These are phyloP conservation scores for Umbelopsis sp. DNA, from an alignment of 371 early-diverging fungal genomes.

Conservation along the genomic window DNA sequence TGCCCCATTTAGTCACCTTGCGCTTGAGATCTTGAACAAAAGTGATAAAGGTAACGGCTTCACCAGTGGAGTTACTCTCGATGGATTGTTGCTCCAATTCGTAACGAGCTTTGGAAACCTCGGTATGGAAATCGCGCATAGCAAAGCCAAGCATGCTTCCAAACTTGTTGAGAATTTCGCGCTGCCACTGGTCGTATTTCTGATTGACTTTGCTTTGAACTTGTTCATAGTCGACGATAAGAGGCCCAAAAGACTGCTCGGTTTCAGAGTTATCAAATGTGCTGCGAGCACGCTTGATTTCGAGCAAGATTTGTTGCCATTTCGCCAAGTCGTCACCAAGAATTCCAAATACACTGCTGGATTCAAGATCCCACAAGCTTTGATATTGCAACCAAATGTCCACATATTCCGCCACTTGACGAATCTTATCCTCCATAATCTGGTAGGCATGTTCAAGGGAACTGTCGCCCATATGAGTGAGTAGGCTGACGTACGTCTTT, in stretches of 20 bases:
- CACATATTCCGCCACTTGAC: constrained; percentile 84
- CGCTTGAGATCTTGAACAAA: constrained; percentile 94
- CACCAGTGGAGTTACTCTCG: constrained; percentile 85
- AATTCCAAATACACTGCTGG: constrained; percentile 76
- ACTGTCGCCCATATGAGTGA: constrained; percentile 74
- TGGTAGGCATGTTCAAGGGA: constrained; percentile 80
- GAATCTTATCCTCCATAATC: constrained; percentile 80
- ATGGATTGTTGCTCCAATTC: constrained; percentile 91
- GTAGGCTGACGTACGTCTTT: constrained; percentile 72
- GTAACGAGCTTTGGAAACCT: constrained; percentile 78
- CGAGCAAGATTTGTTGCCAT: constrained; percentile 94
- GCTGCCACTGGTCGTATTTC: constrained; percentile 98
- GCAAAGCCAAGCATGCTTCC: constrained; percentile 80
- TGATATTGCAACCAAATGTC: constrained; percentile 97
- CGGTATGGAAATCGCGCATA: constrained; percentile 85
- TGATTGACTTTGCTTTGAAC: constrained; percentile 97
- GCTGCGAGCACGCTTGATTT: constrained; percentile 91
- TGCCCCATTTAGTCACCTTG: constrained; percentile 82
- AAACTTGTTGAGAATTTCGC: constrained; percentile 92
- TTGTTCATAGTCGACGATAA: constrained; percentile 94
- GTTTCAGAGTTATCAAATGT: constrained; percentile 97
- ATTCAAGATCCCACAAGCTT: constrained; percentile 96
- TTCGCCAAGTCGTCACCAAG: constrained; percentile 90
- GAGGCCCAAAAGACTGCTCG: constrained; percentile 83
- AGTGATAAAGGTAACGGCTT: constrained; percentile 94